A percentile compares a stretch with the other conserved stretches of the same genome.
phyloP scores from a whole-genome alignment of 2,329 filamentous ascomycete genomes.

The Bretziella fagacearum region DNA sequence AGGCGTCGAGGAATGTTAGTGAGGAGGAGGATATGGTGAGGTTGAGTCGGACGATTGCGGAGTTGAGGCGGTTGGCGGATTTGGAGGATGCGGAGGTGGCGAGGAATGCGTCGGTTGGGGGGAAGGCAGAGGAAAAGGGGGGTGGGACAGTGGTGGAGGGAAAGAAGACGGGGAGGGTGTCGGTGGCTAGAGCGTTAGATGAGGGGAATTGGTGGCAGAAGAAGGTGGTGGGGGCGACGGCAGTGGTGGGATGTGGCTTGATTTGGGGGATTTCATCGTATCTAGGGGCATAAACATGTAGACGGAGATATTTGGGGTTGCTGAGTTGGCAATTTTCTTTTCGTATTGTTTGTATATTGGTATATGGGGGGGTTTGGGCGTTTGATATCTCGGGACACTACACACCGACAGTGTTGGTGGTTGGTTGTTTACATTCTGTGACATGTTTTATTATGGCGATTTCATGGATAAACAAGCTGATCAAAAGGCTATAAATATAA shows the following conservation, averaged over 20 bases:
- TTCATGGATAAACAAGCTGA: too few species aligned
- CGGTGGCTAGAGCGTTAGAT: slow-evolving; percentile 38
- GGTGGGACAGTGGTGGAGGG: slow-evolving; percentile 43
- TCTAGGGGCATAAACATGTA: slow-evolving; percentile 22
- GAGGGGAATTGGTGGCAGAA: slow-evolving; percentile 52
- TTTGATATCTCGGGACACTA: too few species aligned
- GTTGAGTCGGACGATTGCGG: slow-evolving; percentile 51
- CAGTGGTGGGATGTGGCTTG: slow-evolving; percentile 42
- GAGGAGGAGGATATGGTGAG: slow-evolving; percentile 59
- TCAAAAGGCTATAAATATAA: too few species aligned
- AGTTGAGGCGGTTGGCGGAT: slow-evolving; percentile 32
- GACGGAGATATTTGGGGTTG: too few species aligned
- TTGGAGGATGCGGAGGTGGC: slow-evolving; percentile 24
- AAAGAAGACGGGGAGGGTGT: too few species aligned
- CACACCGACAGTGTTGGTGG: too few species aligned
- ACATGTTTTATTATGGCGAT: too few species aligned
- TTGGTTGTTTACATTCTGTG: too few species aligned
- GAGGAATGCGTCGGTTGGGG: slow-evolving; percentile 25
- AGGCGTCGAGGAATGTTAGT: slow-evolving; percentile 39
- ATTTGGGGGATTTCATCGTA: slow-evolving; percentile 43
- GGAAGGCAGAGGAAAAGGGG: slow-evolving; percentile 45
- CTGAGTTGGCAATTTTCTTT: background rate
- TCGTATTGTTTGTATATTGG: background rate
- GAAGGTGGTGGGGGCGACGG: slow-evolving; percentile 44
- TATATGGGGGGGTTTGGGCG: background rate